phyloP scores from a whole-genome alignment of 73 alveolate genomes.

The Paramecium caudatum region DNA sequence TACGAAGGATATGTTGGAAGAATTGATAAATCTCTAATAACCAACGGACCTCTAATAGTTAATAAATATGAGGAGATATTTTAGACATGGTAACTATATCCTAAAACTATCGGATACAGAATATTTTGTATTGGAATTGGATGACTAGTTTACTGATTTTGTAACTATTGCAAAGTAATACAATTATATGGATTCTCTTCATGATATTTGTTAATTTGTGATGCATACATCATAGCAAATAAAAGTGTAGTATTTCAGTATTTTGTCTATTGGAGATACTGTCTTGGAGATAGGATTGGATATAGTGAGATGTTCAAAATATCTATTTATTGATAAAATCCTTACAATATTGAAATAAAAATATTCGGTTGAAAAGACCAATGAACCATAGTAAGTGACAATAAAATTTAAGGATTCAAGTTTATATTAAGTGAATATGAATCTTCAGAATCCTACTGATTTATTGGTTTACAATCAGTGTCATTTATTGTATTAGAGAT shows the following conservation, averaged over 20 bases:
- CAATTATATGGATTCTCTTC: not conserved
- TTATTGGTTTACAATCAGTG: not conserved
- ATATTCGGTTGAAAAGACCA: not conserved
- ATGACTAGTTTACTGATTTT: not conserved
- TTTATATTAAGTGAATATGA: not conserved
- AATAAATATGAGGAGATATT: not conserved
- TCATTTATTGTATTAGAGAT: not conserved
- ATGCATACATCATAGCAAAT: slow-evolving; percentile 17
- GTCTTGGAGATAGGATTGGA: slow-evolving; percentile 41
- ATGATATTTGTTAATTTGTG: slow-evolving; percentile 13
- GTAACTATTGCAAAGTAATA: not conserved
- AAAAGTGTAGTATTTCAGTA: slow-evolving; percentile 45
- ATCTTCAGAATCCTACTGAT: not conserved
- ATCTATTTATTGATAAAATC: not conserved
- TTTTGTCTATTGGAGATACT: not conserved
- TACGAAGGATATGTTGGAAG: not conserved
- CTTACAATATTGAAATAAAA: not conserved
- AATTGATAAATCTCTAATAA: not conserved
- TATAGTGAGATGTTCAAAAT: slow-evolving; percentile 52
- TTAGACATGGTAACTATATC: not conserved
- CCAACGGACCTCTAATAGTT: not conserved
- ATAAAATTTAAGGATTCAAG: slow-evolving; percentile 6
- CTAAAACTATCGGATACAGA: not conserved
- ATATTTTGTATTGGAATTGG: slow-evolving; percentile 5
- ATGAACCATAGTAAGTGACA: not conserved